Conservation (phyloP, 495 filamentous ascomycete species). For the Stereocaulon alpinum region DNA sequence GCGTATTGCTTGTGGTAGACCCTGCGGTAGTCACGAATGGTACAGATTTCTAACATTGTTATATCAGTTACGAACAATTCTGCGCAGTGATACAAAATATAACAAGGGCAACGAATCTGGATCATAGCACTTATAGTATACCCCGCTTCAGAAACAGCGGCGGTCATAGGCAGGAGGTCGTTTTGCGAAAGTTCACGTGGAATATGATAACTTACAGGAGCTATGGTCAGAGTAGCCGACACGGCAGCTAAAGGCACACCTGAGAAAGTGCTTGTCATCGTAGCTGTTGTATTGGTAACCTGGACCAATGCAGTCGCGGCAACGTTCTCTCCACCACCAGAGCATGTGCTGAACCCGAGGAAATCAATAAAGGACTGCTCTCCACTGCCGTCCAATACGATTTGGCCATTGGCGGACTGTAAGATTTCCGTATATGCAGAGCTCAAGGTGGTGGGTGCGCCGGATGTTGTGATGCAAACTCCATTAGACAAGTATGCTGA, state of each 20-base stretch:
- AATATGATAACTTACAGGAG: constrained; percentile 13
- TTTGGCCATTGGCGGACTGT: constrained; percentile 15
- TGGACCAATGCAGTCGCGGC: constrained; percentile 12
- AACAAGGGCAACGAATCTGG: not conserved
- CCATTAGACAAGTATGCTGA: constrained; percentile 11
- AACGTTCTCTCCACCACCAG: constrained; percentile 16
- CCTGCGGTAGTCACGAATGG: constrained; percentile 6
- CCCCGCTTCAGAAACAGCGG: not conserved
- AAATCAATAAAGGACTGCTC: constrained; percentile 17
- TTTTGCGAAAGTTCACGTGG: not conserved
- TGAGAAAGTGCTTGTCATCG: constrained; percentile 13
- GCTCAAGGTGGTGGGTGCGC: constrained; percentile 2
- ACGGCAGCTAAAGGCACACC: constrained; percentile 11
- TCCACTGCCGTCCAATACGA: constrained; percentile 17
- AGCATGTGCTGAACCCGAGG: constrained; percentile 18
- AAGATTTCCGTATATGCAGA: constrained; percentile 19
- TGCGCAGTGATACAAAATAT: not conserved
- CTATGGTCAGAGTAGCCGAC: constrained; percentile 17
- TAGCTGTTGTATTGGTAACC: constrained; percentile 16
- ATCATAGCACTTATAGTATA: not conserved
- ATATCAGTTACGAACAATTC: not conserved
- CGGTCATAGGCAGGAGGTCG: not conserved
- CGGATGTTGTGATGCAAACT: constrained; percentile 15
- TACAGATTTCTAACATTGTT: constrained; percentile 1
- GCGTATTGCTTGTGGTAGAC: constrained; percentile 4